Percentiles rank a stretch among this genome's conserved stretches.
phyloP scores from a whole-genome alignment of 2,329 filamentous ascomycete genomes.

The Davidsoniella neocaledoniae region DNA sequence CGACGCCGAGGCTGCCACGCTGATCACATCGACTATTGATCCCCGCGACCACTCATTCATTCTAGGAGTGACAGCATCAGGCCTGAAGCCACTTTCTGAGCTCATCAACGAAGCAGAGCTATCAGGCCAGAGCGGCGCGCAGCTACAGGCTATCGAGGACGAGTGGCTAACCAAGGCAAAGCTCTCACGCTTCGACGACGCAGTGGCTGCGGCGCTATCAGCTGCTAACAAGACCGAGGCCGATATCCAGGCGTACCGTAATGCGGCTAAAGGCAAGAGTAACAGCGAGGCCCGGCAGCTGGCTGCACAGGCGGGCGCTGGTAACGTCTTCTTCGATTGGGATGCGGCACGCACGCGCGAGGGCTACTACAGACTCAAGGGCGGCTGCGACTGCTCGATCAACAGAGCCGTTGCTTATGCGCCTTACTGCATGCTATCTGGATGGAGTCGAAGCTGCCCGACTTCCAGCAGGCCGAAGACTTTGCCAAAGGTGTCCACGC shows the following conservation, averaged over 20 bases:
- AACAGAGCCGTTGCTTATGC: constrained; percentile 85
- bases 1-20: constrained; percentile 91
- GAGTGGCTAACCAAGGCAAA: constrained; percentile 63
- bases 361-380: constrained; percentile 85
- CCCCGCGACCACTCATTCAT: constrained; percentile 91
- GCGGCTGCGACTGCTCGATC: constrained; percentile 79
- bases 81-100: constrained; percentile 69
- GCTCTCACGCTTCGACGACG: constrained; percentile 80
- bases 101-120: constrained; percentile 78
- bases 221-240: constrained; percentile 48
- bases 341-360: constrained; percentile 83
- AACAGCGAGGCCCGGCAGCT: constrained; percentile 69
- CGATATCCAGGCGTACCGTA: constrained; percentile 48
- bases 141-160: constrained; percentile 86
- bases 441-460: constrained; percentile 98
- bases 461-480: constrained; percentile 77
- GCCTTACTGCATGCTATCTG: constrained; percentile 88
- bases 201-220: constrained; percentile 69
- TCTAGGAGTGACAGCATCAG: constrained; percentile 71
- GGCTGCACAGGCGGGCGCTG: constrained; percentile 50
- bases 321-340: constrained; percentile 81
- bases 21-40: constrained; percentile 94
- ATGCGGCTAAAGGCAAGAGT: constrained; percentile 62
- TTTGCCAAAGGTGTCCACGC: constrained; percentile 89
- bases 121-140: constrained; percentile 59